Base-by-base conservation (phyloP, 768 basidiomycete genomes). In the Leccinum uliginosum region DNA sequence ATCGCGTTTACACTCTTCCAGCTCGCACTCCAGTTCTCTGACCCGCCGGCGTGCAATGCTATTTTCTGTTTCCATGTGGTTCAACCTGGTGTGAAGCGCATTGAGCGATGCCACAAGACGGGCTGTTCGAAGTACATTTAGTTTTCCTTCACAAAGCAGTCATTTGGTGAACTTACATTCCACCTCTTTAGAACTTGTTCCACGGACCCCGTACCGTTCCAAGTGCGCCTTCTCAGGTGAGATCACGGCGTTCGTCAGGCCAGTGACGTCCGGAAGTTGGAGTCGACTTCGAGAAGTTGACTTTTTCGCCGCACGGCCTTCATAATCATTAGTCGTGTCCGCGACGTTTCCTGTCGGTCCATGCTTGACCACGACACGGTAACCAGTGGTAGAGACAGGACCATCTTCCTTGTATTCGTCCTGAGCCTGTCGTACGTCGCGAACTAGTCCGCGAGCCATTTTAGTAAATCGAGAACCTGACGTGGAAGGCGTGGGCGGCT, bases 1-100 rank as follows among this genome's bases (percentile, higher is more conserved):
- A 46, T 94, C 89, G n/a, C 81, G 79, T 67, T 88, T 91, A 61
- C 89, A 90, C 14, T 81, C 81, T 59, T 96, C 92, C 6, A 97
- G 78, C 67, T 96, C 94, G 54, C 80, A 75, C 71, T 97, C 94
- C 3, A 97, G 79, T 66, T 96, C 93, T 35, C 84, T 75, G n/a
- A 97, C 89, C 17, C 93, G 79, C 24, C 89, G 78, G 2, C 91
- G 80, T 5, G 92, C 93, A 9, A 91, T 81, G 4, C 85, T 77
- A 62, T 95, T 95, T 65, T 96, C 91, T 0, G 83, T 80, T 63
- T 94, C 90, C 3, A 95, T 79, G 38, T 86, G 80, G 15, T 83
- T 76, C 9, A 96, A 75, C 59, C 89, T 85, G 27, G 77, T 72
- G 60, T 89, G 91, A 11, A 89, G 82, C 7, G 75, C 72, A 52